Evolutionary conservation across 768 basidiomycete species (phyloP), one percentile per base, ranked within the genome.

Genomic region (Rhodotorula kratochvilovae): DNA sequence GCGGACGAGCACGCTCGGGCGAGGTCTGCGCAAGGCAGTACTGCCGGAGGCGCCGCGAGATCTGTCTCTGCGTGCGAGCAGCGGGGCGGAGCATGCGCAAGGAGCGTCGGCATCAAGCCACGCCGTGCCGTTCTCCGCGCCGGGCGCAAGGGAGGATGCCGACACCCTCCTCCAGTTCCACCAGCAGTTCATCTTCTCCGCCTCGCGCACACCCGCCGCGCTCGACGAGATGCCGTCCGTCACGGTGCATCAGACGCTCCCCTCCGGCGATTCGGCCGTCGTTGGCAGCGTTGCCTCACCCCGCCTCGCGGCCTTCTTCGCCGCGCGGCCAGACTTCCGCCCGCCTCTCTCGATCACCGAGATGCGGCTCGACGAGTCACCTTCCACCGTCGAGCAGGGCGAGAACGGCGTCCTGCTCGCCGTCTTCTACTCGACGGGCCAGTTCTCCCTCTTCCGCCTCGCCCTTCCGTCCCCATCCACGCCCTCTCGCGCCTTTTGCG

Each of bases 401-500:
- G 29, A 54, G 33, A 17, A 7, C 19, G 45, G 16, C 15, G 45
- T 61, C 46, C 61, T 45, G 23, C 21, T 67, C 45, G 61, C 66
- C 53, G 45, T 68, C 29, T 70, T 67, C 48, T 74, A 61, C 63
- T 67, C 68, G 39, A 75, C 68, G 7, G 64, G 75, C 23, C 69
- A 73, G 27, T 72, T 71, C 64, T 27, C 75, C 29, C 59, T 73
- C 62, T 73, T 76, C 63, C 54, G 59, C 55, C 53, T 76, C 35
- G 17, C 35, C 54, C 35, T 75, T 21, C 46, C 67, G 39, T 29
- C 59, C 56, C 21, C 45, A 0, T 15, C 48, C 15, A 19, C 33
- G 3, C n/a, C 65, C 1, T 59, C 57, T 11, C 23, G 54, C 50
- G 46, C 64, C 39, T 55, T 71, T 60, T 21, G n/a, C 11, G 62